Conservation (phyloP, 306 rosid genomes). For the Carpinus fangiana region DNA sequence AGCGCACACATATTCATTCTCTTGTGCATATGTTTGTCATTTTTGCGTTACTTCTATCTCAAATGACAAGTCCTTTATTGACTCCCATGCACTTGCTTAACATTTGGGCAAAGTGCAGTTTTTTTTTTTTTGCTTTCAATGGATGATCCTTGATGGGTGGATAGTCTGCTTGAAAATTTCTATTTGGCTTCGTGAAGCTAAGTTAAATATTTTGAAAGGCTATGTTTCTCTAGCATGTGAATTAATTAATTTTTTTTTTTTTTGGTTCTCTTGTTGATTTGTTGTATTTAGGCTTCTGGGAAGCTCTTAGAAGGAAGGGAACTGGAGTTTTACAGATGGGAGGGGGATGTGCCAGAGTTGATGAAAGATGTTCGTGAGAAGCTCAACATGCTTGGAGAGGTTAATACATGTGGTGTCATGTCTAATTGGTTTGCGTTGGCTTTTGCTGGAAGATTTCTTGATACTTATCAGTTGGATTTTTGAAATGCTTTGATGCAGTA, state of each 20-base stretch:
- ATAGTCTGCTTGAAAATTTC: background rate
- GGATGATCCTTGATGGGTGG: too few relatives aligned
- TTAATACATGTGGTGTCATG: conserved; percentile 15
- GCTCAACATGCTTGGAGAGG: conserved; percentile 84
- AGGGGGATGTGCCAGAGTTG: conserved; percentile 54
- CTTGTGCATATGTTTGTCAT: background rate
- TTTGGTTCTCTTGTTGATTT: conserved; percentile 16
- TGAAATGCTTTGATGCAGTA: conserved; percentile 51
- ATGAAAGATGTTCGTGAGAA: conserved; percentile 75
- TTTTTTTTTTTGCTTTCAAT: too few relatives aligned
- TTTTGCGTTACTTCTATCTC: background rate
- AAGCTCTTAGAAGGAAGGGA: conserved; percentile 70
- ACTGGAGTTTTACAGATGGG: conserved; percentile 77
- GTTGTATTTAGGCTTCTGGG: conserved; percentile 59
- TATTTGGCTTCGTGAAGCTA: background rate
- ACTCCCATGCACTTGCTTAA: background rate
- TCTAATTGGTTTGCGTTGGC: conserved; percentile 2
- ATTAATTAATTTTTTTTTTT: background rate
- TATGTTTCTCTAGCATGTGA: background rate
- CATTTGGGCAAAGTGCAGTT: too few relatives aligned
- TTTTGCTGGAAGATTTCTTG: background rate
- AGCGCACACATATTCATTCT: background rate
- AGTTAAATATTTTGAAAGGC: background rate
- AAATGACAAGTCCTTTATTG: background rate
- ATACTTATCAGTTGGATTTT: conserved; percentile 18